Conservation (phyloP, 2,329 filamentous ascomycete species). For the Thielaviopsis ethacetica region DNA sequence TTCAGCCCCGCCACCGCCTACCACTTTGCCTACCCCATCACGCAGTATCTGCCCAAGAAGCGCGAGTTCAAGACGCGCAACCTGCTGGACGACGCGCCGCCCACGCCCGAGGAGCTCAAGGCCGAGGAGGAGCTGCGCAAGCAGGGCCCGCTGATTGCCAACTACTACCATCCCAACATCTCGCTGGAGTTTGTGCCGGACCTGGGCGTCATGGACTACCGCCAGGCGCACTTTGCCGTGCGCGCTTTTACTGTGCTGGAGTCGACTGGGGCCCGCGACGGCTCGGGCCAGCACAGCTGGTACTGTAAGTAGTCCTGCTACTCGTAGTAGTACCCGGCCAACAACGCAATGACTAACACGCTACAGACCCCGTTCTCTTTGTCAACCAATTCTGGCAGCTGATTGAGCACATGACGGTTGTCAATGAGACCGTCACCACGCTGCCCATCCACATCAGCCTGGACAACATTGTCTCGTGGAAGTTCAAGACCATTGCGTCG, state of each 20-base stretch:
- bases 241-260: constrained; percentile 70
- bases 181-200: constrained; percentile 77
- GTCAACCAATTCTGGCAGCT: constrained; percentile 97
- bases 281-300: constrained; percentile 75
- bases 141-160: constrained; percentile 52
- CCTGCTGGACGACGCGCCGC: constrained; percentile 43
- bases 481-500: constrained; percentile 70
- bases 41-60: constrained; percentile 82
- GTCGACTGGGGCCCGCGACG: constrained; percentile 63
- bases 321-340: too few species aligned
- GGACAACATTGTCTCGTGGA: constrained; percentile 71
- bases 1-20: constrained; percentile 67
- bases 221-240: constrained; percentile 52
- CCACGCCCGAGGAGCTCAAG: constrained; percentile 27
- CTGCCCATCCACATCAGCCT: constrained; percentile 73
- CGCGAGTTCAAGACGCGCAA: constrained; percentile 79
- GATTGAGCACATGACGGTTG: constrained; percentile 71
- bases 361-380: constrained; percentile 58
- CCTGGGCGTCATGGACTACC: constrained; percentile 51
- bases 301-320: constrained; percentile 39
- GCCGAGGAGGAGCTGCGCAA: constrained; percentile 35
- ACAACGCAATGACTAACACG: constrained; percentile 12
- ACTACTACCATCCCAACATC: constrained; percentile 91
- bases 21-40: constrained; percentile 71
- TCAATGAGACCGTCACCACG: constrained; percentile 77